A percentile compares a stretch with the other conserved stretches of the same genome.
Conservation (phyloP, 1,284 basidiomycete species). For the Fomitopsis schrenkii region DNA sequence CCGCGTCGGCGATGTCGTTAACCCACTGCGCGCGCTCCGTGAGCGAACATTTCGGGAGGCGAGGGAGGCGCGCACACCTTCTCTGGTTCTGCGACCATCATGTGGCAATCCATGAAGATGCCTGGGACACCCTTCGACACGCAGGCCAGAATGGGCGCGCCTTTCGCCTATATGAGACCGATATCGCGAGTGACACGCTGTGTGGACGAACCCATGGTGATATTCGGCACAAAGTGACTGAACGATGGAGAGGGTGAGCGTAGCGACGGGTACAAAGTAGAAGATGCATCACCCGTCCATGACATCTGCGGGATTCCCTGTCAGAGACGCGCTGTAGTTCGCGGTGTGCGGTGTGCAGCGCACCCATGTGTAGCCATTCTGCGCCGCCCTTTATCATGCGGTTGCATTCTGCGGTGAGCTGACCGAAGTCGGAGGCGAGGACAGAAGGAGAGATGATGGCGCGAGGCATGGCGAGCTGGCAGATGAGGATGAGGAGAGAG, state of each 20-base stretch:
- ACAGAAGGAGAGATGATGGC: conserved; percentile 91
- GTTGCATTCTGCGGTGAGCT: conserved; percentile 87
- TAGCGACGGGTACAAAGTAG: not conserved
- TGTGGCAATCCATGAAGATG: conserved; percentile 99
- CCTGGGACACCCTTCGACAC: conserved; percentile 89
- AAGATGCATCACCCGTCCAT: conserved; percentile 82
- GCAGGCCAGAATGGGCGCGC: conserved; percentile 85
- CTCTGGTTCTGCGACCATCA: conserved; percentile 98
- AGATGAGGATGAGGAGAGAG: not conserved
- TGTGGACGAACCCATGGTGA: conserved; percentile 78
- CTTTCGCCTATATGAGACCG: conserved; percentile 37
- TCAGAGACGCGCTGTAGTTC: not conserved
- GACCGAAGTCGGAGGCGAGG: conserved; percentile 92
- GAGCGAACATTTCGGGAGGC: not conserved
- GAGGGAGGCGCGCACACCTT: conserved; percentile 48
- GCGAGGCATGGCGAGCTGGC: conserved; percentile 57
- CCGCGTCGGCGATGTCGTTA: conserved; percentile 91
- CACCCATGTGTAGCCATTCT: conserved; percentile 97
- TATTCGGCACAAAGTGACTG: conserved; percentile 98
- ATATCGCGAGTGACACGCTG: not conserved
- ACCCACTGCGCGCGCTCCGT: conserved; percentile 73
- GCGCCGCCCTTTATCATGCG: conserved; percentile 91
- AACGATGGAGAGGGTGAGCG: conserved; percentile 14
- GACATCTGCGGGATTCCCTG: conserved; percentile 58
- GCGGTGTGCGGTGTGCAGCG: conserved; percentile 23